These are phyloP conservation scores for Kodamaea kakaduensis DNA, from an alignment of 805 yeast species.

Conservation along the genomic window DNA sequence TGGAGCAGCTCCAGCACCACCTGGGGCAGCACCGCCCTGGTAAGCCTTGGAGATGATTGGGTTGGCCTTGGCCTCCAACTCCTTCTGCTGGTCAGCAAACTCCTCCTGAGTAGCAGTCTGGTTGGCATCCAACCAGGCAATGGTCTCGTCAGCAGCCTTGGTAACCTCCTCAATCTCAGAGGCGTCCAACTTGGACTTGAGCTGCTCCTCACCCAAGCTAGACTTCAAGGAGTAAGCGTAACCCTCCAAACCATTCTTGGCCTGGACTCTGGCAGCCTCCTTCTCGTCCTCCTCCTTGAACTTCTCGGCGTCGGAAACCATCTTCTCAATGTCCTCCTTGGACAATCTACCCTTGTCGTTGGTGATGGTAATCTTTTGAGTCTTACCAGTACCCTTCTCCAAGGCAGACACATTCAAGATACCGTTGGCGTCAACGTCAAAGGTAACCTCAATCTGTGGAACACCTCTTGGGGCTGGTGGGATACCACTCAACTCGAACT, in stretches of 20 bases:
- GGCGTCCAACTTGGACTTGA: constrained; percentile 47
- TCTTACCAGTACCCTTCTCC: constrained; percentile 98
- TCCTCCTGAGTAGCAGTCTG: constrained; percentile 92
- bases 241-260: constrained; percentile 94
- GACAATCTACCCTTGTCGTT: constrained; percentile 98
- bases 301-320: constrained; percentile 97
- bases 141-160: constrained; percentile 80
- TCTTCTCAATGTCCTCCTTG: constrained; percentile 95
- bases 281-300: constrained; percentile 94
- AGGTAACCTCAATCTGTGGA: constrained; percentile 96
- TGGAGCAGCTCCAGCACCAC: constrained; percentile 59
- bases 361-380: constrained; percentile 95
- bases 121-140: constrained; percentile 89
- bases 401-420: constrained; percentile 93
- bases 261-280: constrained; percentile 88
- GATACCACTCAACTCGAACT: constrained; percentile 92
- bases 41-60: constrained; percentile 97
- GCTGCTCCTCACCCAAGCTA: constrained; percentile 50
- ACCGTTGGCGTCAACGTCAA: constrained; percentile 96
- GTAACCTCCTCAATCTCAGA: constrained; percentile 64
- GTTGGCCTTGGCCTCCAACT: constrained; percentile 90
- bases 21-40: constrained; percentile 86
- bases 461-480: constrained; percentile 99
- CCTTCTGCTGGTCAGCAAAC: constrained; percentile 90
- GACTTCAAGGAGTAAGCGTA: constrained; percentile 91